Conservation (phyloP, 179 eudicot genomes). For the Beta corolliflora region DNA sequence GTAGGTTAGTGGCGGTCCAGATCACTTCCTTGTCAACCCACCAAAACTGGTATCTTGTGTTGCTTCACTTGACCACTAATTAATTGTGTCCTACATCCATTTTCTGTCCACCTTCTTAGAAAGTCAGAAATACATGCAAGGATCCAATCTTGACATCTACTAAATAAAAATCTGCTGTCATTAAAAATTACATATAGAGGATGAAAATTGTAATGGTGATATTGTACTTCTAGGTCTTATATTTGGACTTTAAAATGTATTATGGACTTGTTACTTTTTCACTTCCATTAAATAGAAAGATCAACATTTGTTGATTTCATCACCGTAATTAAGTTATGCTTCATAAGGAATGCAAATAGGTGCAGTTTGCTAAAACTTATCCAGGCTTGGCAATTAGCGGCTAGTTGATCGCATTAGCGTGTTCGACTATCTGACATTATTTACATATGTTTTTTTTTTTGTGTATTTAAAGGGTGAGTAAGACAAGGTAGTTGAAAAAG, state of each 20-base stretch:
- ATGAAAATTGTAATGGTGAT: background rate
- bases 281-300: too few species aligned
- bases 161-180: background rate
- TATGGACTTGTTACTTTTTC: too few species aligned
- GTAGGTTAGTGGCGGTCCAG: background rate
- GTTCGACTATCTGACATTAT: too few species aligned
- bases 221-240: background rate
- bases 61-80: constrained; percentile 3
- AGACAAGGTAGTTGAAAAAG: background rate
- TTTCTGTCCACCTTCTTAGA: background rate
- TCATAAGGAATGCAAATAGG: too few species aligned
- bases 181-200: background rate
- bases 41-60: background rate
- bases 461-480: too few species aligned
- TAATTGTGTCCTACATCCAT: background rate
- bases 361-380: too few species aligned
- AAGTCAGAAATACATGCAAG: background rate
- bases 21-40: background rate
- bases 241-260: too few species aligned
- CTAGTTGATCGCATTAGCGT: too few species aligned
- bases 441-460: too few species aligned
- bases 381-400: too few species aligned
- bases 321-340: too few species aligned
- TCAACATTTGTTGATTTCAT: too few species aligned
- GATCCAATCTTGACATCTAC: background rate